A percentile compares a stretch with the other conserved stretches of the same genome.
Conservation (phyloP, 78 protist genomes). For the Planoprotostelium fungivorum region DNA sequence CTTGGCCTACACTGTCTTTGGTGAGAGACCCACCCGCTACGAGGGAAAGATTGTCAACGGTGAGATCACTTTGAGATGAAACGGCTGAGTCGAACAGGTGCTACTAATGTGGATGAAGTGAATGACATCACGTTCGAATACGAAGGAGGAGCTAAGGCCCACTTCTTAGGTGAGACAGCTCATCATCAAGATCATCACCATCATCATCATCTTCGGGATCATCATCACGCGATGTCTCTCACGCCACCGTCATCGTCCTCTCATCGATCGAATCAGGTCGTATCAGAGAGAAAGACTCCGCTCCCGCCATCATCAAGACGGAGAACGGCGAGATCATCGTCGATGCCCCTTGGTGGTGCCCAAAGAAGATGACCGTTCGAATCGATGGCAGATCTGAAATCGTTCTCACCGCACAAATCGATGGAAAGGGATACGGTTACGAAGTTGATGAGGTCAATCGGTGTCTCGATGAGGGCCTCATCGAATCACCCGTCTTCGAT, state of each 20-base stretch:
- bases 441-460: background rate
- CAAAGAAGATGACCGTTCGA: background rate
- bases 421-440: background rate
- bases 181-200: no score
- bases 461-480: background rate
- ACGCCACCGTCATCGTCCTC: no score
- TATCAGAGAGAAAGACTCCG: background rate
- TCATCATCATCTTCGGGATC: no score
- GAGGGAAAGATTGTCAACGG: background rate
- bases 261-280: no score
- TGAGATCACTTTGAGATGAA: background rate
- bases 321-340: background rate
- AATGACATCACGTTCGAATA: background rate
- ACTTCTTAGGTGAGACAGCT: background rate
- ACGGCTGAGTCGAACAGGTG: background rate
- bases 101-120: background rate
- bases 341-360: background rate
- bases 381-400: background rate
- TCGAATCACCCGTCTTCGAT: background rate
- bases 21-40: background rate
- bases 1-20: background rate
- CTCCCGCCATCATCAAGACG: background rate
- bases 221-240: no score
- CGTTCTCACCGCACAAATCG: background rate
- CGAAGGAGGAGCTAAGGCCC: background rate